These are phyloP conservation scores for Ceratocystis colombiana DNA, from an alignment of 2,329 filamentous ascomycete species.

Conservation along the genomic window DNA sequence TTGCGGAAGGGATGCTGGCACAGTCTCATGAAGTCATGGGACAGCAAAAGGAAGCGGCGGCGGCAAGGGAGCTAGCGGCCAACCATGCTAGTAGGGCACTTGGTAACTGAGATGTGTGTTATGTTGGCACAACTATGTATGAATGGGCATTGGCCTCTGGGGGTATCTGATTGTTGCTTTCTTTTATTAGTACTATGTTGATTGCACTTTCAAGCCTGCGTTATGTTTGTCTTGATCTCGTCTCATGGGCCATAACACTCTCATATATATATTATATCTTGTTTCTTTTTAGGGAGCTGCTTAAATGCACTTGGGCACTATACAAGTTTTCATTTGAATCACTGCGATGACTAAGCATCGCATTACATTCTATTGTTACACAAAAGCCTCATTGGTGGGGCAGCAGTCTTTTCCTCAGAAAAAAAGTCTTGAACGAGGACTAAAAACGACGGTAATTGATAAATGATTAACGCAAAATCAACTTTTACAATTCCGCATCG, in stretches of 20 bases:
- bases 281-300: background rate
- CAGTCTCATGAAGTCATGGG: constrained; percentile 66
- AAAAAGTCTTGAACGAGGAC: constrained; percentile 4
- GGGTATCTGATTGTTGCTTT: background rate
- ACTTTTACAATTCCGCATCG: background rate
- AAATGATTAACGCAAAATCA: background rate
- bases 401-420: background rate
- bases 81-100: constrained; percentile 23
- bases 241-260: background rate
- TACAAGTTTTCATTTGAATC: background rate
- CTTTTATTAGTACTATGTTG: background rate
- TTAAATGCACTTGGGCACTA: background rate
- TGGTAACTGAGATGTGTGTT: constrained; percentile 8
- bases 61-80: constrained; percentile 37
- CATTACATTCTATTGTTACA: background rate
- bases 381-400: constrained; percentile 9
- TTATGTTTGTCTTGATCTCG: background rate
- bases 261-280: background rate
- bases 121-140: background rate
- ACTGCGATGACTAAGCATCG: constrained; percentile 7
- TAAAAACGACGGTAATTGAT: background rate
- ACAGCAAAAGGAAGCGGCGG: constrained; percentile 39
- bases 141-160: background rate
- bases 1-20: constrained; percentile 67
- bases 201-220: too few relatives aligned